Evolutionary conservation across 306 rosid genomes (phyloP).

Genomic region (Prunus mongolica): DNA sequence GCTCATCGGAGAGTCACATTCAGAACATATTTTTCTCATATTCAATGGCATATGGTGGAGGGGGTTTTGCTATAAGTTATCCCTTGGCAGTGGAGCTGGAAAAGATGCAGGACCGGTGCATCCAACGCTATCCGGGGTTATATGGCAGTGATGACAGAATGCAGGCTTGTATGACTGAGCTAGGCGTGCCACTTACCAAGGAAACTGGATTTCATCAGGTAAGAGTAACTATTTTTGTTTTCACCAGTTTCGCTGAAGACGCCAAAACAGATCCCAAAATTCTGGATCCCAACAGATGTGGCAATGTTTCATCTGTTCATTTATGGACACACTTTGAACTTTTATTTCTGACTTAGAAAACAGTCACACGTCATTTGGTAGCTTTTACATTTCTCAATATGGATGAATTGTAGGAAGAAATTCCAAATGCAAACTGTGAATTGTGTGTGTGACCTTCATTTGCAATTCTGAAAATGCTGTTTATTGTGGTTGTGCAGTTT

Average conservation of each 20-base stretch:
- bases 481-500: slow-evolving; percentile 50
- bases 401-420: neutral
- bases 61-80: slow-evolving; percentile 91
- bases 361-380: too few relatives aligned
- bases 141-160: slow-evolving; percentile 94
- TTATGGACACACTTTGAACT: neutral
- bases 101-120: slow-evolving; percentile 84
- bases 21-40: slow-evolving; percentile 86
- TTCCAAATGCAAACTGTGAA: neutral
- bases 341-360: too few relatives aligned
- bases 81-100: slow-evolving; percentile 74
- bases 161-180: slow-evolving; percentile 94
- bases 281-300: neutral
- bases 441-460: too few relatives aligned
- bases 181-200: slow-evolving; percentile 86
- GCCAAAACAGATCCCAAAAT: neutral
- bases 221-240: neutral
- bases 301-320: neutral
- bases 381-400: neutral
- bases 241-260: neutral
- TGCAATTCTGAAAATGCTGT: neutral
- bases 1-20: slow-evolving; percentile 85
- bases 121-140: slow-evolving; percentile 70
- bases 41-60: slow-evolving; percentile 89
- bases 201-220: slow-evolving; percentile 97